Conservation (phyloP, 2,329 filamentous ascomycete species). For the Fusarium chuoi region DNA sequence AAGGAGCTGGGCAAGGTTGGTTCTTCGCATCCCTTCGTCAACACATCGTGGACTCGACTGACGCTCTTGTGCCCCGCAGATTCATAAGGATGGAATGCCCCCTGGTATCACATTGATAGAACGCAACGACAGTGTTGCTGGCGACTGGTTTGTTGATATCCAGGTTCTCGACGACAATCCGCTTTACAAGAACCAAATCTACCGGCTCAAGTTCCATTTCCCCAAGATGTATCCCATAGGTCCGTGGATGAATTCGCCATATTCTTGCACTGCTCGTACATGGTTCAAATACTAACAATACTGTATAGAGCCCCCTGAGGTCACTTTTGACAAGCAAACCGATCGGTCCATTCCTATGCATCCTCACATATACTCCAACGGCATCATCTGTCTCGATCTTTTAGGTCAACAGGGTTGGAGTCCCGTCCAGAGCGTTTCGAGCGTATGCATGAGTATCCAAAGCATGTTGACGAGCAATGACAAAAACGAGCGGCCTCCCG, state of each 20-base stretch:
- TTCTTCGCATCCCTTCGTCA: not conserved
- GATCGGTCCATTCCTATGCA: constrained; percentile 86
- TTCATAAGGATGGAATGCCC: constrained; percentile 64
- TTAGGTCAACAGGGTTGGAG: constrained; percentile 91
- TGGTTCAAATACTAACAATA: constrained; percentile 8
- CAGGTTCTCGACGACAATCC: constrained; percentile 90
- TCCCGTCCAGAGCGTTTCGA: constrained; percentile 96
- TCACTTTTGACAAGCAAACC: constrained; percentile 79
- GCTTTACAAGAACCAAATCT: constrained; percentile 82
- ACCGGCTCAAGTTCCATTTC: constrained; percentile 89
- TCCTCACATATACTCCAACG: constrained; percentile 97
- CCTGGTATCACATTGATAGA: constrained; percentile 82
- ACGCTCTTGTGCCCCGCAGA: constrained; percentile 52
- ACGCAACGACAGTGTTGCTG: constrained; percentile 77
- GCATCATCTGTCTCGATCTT: constrained; percentile 96
- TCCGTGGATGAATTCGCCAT: constrained; percentile 53
- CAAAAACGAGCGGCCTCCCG: constrained; percentile 88
- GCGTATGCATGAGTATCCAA: constrained; percentile 95
- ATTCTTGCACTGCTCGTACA: not conserved
- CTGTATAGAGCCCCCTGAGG: constrained; percentile 85
- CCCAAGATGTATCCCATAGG: constrained; percentile 88
- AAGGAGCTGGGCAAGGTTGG: constrained; percentile 69
- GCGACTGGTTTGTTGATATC: constrained; percentile 92
- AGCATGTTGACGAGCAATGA: constrained; percentile 98
- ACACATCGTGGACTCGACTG: constrained; percentile 22